Evolutionary conservation across 805 yeast species (phyloP).

Genomic region (Kregervanrija pseudodelftensis): DNA sequence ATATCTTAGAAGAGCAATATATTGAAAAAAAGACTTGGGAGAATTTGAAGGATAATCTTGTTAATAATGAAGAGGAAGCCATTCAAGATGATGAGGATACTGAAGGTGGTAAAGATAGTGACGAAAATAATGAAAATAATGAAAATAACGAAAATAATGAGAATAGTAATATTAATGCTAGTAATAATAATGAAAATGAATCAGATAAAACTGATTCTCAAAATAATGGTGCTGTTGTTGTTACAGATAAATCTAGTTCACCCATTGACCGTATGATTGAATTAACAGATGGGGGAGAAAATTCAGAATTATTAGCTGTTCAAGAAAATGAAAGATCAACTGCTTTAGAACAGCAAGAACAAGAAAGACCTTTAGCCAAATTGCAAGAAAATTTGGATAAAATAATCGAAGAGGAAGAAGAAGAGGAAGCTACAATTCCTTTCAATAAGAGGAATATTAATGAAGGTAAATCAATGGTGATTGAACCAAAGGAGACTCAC

Average conservation of each 20-base stretch:
- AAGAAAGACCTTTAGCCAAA: constrained; percentile 78
- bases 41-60: constrained; percentile 6
- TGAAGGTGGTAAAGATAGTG: constrained; percentile 17
- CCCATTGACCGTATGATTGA: constrained; percentile 46
- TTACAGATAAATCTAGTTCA: constrained; percentile 21
- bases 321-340: constrained; percentile 61
- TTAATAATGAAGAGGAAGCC: constrained; percentile 8
- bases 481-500: constrained; percentile 26
- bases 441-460: neutral
- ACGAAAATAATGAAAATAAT: constrained; percentile 10
- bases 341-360: constrained; percentile 70
- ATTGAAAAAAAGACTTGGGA: constrained; percentile 14
- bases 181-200: constrained; percentile 1
- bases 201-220: constrained; percentile 5
- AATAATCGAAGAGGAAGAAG: constrained; percentile 31
- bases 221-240: neutral
- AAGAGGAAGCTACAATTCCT: constrained; percentile 10
- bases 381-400: constrained; percentile 67
- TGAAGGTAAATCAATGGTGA: neutral
- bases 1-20: constrained; percentile 42
- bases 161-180: neutral
- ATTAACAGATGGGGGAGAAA: constrained; percentile 44
- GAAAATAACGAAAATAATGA: constrained; percentile 4
- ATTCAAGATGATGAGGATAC: constrained; percentile 21
- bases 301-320: constrained; percentile 40